Percentiles rank a stretch among this genome's conserved stretches.
phyloP scores from a whole-genome alignment of 2,329 filamentous ascomycete genomes.

The Epichloe scottii region DNA sequence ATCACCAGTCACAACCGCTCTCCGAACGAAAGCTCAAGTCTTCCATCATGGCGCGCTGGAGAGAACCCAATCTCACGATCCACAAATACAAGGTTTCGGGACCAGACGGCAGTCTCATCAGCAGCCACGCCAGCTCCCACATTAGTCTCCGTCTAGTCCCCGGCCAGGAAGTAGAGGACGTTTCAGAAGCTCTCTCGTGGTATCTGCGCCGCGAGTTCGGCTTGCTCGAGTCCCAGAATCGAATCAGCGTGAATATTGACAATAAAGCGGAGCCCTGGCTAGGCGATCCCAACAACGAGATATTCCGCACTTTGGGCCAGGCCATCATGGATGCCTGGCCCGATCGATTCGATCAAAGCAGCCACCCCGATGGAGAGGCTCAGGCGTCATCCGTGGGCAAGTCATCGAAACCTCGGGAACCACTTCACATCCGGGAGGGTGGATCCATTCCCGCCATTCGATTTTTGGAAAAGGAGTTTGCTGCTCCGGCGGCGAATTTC shows the following conservation, averaged over 20 bases:
- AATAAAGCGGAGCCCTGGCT: slow-evolving; percentile 95
- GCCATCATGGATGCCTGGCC: slow-evolving; percentile 82
- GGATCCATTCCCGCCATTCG: slow-evolving; percentile 90
- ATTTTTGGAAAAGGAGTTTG: slow-evolving; percentile 89
- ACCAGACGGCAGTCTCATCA: slow-evolving; percentile 84
- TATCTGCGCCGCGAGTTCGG: slow-evolving; percentile 63
- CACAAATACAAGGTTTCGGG: slow-evolving; percentile 89
- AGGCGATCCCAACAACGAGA: slow-evolving; percentile 78
- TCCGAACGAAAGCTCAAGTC: slow-evolving; percentile 60
- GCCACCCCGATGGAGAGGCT: slow-evolving; percentile 4
- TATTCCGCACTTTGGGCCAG: slow-evolving; percentile 77
- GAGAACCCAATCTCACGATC: slow-evolving; percentile 86
- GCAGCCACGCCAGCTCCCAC: slow-evolving; percentile 74
- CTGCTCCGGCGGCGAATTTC: slow-evolving; percentile 79
- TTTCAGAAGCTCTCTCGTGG: slow-evolving; percentile 52
- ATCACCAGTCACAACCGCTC: slow-evolving; percentile 49
- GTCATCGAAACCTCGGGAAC: slow-evolving; percentile 37
- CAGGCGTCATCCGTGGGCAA: slow-evolving; percentile 2
- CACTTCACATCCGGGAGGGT: slow-evolving; percentile 88
- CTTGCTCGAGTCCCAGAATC: slow-evolving; percentile 67
- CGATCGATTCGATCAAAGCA: slow-evolving; percentile 29
- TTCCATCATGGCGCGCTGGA: slow-evolving; percentile 86
- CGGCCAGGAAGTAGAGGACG: slow-evolving; percentile 74
- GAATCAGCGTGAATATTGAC: slow-evolving; percentile 69
- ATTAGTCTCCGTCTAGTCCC: slow-evolving; percentile 88